Percentiles rank a stretch among this genome's conserved stretches.
Evolutionary conservation across 495 filamentous ascomycete species (phyloP).

Genomic region (Neurospora cerealis): DNA sequence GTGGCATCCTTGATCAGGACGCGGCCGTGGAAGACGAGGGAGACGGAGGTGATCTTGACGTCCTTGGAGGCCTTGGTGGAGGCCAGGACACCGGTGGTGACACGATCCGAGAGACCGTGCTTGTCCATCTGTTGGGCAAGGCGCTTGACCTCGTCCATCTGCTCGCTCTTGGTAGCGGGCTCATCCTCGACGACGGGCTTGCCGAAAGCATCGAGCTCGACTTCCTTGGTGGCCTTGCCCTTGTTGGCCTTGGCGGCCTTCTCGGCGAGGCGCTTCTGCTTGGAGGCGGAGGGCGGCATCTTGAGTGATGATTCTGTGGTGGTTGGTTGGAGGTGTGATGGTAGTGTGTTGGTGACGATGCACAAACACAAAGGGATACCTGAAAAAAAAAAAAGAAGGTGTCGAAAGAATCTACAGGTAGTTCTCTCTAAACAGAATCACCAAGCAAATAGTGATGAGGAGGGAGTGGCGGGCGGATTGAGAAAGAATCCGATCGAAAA

Average conservation of each 20-base stretch:
- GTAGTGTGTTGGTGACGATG: not conserved
- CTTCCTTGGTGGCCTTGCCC: conserved; percentile 68
- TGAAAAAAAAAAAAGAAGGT: not conserved
- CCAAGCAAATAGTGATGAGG: not conserved
- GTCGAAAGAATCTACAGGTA: not conserved
- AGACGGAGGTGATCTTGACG: conserved; percentile 90
- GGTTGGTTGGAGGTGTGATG: not conserved
- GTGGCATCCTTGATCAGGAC: conserved; percentile 90
- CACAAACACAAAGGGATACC: not conserved
- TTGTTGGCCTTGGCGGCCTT: conserved; percentile 70
- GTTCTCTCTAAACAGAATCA: not conserved
- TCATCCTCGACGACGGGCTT: conserved; percentile 50
- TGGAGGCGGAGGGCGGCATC: conserved; percentile 93
- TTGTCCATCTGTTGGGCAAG: conserved; percentile 80
- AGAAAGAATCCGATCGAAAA: not conserved
- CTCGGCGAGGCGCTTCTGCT: conserved; percentile 95
- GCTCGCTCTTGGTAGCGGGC: conserved; percentile 57
- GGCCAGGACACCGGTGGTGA: conserved; percentile 93
- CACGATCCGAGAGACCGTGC: conserved; percentile 90
- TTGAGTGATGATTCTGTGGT: conserved; percentile 2
- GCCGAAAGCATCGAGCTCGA: conserved; percentile 49
- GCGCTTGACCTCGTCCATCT: conserved; percentile 69
- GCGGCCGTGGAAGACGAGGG: conserved; percentile 92
- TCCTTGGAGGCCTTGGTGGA: conserved; percentile 77
- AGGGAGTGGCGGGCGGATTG: not conserved